Percentiles rank a stretch among this genome's conserved stretches.
These are phyloP conservation scores for Nemania sp. DNA, from an alignment of 2,329 filamentous ascomycete genomes.

Conservation along the genomic window DNA sequence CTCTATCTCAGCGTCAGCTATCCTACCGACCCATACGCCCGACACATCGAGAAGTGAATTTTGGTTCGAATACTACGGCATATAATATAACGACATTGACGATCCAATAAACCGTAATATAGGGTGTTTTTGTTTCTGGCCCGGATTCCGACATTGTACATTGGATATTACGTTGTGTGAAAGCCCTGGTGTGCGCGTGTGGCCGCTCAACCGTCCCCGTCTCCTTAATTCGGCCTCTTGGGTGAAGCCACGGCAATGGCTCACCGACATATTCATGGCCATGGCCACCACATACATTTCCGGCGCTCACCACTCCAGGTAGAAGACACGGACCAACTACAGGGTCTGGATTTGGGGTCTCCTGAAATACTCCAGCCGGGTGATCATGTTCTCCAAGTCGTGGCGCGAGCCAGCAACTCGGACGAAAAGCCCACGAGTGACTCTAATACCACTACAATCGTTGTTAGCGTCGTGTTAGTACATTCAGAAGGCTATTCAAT, in stretches of 20 bases:
- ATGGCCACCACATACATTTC: slow-evolving; percentile 29
- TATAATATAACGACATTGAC: slow-evolving; percentile 20
- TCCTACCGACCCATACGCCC: slow-evolving; percentile 5
- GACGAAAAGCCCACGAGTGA: slow-evolving; percentile 64
- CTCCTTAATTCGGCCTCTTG: not conserved
- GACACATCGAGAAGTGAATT: slow-evolving; percentile 2
- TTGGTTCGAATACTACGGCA: slow-evolving; percentile 5
- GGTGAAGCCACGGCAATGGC: slow-evolving; percentile 28
- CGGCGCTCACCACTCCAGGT: slow-evolving; percentile 23
- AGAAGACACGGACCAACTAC: slow-evolving; percentile 22
- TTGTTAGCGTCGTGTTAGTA: slow-evolving; percentile 74
- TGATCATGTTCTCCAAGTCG: slow-evolving; percentile 20
- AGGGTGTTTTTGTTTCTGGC: slow-evolving; percentile 11
- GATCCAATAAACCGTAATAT: slow-evolving; percentile 15
- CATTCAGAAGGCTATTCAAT: not conserved
- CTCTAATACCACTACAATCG: slow-evolving; percentile 58
- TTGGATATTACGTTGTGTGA: slow-evolving; percentile 5
- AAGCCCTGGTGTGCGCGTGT: not conserved
- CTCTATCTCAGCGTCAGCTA: slow-evolving; percentile 29
- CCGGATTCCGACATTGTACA: not conserved
- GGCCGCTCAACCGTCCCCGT: not conserved
- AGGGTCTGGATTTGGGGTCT: slow-evolving; percentile 15
- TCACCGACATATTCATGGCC: slow-evolving; percentile 29
- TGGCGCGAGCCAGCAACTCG: slow-evolving; percentile 42
- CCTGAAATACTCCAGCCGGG: slow-evolving; percentile 11